Evolutionary conservation across 306 rosid species (phyloP), one percentile per base, ranked within the genome.

Genomic region (Cotoneaster glaucophyllus): DNA sequence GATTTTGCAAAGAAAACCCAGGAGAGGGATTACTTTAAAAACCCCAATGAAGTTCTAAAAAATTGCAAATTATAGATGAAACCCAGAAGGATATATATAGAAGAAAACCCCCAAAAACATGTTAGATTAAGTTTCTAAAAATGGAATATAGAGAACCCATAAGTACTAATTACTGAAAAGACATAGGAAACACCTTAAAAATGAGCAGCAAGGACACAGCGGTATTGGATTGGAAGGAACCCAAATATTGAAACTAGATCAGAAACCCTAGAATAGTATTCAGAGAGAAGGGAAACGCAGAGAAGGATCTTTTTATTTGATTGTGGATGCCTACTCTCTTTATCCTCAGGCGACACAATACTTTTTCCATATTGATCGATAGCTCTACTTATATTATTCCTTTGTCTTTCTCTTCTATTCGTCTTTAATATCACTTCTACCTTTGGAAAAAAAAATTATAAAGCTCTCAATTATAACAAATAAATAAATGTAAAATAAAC

Each of bases 201-300:
- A 72, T 61, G 64, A 48, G 29, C 66, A 19, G 57, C n/a, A 62
- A 69, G 18, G n/a, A 24, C 31, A 66, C 37, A 6, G 67, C 14
- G 17, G 21, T 34, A 28, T 21, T 18, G 70, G 43, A 64, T 5
- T 2, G 17, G 37, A 62, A 11, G 4, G 66, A 26, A 15, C n/a
- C 39, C 50, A 74, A 54, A 53, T 34, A 72, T 21, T 50, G 70
- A 45, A 67, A 67, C 39, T 58, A 50, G 63, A 45, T 54, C 74
- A 77, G 82, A 84, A 86, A 82, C 90, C 87, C 87, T 82, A 80
- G 84, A 74, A 24, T 58, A 70, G 34, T 50, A 48, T 15, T 48
- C 18, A 50, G 6, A 50, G 54, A 50, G 54, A 48, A 48, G 53
- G 53, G 8, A 24, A 25, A 29, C 31, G 15, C 50, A 39, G 14